phyloP scores from a whole-genome alignment of 331 rosid genomes.

The Erythrophleum ivorense region DNA sequence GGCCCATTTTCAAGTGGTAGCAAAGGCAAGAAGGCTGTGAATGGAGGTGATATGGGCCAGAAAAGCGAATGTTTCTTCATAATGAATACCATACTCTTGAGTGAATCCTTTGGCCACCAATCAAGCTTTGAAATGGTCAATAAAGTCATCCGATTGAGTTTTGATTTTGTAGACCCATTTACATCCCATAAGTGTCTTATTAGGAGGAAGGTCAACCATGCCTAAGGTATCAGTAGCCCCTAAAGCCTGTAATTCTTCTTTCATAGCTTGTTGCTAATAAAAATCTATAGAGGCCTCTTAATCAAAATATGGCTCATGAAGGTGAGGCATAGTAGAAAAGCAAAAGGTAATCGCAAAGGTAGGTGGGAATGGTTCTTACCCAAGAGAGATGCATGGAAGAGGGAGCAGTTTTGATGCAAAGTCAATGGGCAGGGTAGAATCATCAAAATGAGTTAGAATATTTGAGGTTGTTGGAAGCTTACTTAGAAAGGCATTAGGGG shows the following conservation, averaged over 20 bases:
- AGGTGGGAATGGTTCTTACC: neutral
- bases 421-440: too few relatives aligned
- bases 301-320: neutral
- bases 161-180: conserved; percentile 14
- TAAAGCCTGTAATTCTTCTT: neutral
- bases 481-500: neutral
- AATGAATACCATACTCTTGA: neutral
- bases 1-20: neutral
- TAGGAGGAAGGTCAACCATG: neutral
- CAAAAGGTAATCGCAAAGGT: neutral
- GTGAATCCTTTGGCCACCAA: neutral
- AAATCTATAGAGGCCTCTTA: neutral
- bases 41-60: neutral
- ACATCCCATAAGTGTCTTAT: neutral
- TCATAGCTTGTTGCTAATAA: conserved; percentile 13
- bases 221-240: neutral
- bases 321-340: neutral
- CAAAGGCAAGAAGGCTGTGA: neutral
- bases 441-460: too few relatives aligned
- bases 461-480: too few relatives aligned
- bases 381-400: too few relatives aligned
- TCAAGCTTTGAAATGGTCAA: neutral
- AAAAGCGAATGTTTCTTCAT: neutral
- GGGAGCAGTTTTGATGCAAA: too few relatives aligned
- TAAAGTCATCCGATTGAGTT: neutral